A percentile compares a stretch with the other conserved stretches of the same genome.
Evolutionary conservation across 2,329 filamentous ascomycete genomes (phyloP).

Genomic region (Helotiales sp.): DNA sequence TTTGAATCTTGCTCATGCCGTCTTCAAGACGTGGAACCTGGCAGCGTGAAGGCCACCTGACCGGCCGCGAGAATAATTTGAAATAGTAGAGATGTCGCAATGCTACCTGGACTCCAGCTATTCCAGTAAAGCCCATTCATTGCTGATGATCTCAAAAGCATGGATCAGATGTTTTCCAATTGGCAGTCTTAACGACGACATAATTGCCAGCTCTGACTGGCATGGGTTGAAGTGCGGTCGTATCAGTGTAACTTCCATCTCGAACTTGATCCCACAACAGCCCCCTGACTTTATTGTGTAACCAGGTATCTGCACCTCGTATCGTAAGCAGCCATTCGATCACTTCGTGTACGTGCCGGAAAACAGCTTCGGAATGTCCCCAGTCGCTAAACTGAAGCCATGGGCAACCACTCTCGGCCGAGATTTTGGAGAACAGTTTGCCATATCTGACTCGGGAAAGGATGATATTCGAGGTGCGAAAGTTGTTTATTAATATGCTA

Average conservation of each 20-base stretch:
- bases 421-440: background rate
- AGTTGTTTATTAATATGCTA: constrained; percentile 9
- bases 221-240: background rate
- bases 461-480: background rate
- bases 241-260: background rate
- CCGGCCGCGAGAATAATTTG: background rate
- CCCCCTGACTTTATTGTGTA: background rate
- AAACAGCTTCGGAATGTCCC: background rate
- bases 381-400: background rate
- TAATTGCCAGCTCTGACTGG: background rate
- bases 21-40: background rate
- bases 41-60: background rate
- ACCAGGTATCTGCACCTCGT: constrained; percentile 3
- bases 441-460: background rate
- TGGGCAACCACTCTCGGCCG: background rate
- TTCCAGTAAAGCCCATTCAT: background rate
- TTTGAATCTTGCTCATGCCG: background rate
- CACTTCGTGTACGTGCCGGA: background rate
- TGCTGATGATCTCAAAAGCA: background rate
- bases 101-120: background rate
- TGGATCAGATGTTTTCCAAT: background rate
- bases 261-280: background rate
- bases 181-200: background rate
- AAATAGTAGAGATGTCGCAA: background rate
- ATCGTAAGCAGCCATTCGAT: constrained; percentile 5